Conservation (phyloP, 2,329 filamentous ascomycete genomes). For the Fusarium nisikadoi region DNA sequence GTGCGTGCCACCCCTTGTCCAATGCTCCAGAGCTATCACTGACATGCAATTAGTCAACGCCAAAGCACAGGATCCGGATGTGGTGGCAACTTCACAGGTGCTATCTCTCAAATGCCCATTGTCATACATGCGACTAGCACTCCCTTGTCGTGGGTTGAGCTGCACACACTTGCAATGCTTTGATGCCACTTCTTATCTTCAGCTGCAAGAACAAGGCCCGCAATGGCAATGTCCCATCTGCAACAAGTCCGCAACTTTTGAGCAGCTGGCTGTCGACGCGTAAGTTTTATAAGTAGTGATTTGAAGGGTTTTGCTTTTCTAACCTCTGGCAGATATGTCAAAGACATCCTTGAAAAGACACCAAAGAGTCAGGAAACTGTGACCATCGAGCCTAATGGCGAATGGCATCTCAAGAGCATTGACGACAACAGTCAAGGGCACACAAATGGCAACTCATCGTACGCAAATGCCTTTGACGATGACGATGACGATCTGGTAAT, state of each 20-base stretch:
- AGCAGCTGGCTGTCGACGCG: conserved; percentile 87
- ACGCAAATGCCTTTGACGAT: conserved; percentile 46
- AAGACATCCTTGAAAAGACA: conserved; percentile 84
- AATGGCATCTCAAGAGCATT: conserved; percentile 67
- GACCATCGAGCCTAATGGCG: conserved; percentile 86
- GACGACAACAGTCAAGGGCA: conserved; percentile 47
- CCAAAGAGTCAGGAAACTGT: conserved; percentile 80
- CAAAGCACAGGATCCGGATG: conserved; percentile 86
- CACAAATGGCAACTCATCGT: conserved; percentile 43
- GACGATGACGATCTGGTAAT: conserved; percentile 63
- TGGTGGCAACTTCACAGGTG: conserved; percentile 86
- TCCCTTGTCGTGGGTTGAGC: conserved; percentile 80
- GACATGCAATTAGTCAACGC: conserved; percentile 70
- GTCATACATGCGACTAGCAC: conserved; percentile 82
- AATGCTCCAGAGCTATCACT: conserved; percentile 15
- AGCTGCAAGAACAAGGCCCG: conserved; percentile 94
- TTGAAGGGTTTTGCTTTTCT: conserved; percentile 7
- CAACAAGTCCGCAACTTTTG: conserved; percentile 83
- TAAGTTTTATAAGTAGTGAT: conserved; percentile 55
- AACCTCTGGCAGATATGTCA: conserved; percentile 73
- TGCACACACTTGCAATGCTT: conserved; percentile 96
- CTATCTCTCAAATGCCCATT: conserved; percentile 94
- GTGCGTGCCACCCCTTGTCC: conserved; percentile 63
- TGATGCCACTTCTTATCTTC: conserved; percentile 90
- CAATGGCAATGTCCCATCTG: conserved; percentile 98